A percentile compares a stretch with the other conserved stretches of the same genome.
phyloP scores from a whole-genome alignment of 352 stramenopile genomes.

The Phytophthora megakarya region DNA sequence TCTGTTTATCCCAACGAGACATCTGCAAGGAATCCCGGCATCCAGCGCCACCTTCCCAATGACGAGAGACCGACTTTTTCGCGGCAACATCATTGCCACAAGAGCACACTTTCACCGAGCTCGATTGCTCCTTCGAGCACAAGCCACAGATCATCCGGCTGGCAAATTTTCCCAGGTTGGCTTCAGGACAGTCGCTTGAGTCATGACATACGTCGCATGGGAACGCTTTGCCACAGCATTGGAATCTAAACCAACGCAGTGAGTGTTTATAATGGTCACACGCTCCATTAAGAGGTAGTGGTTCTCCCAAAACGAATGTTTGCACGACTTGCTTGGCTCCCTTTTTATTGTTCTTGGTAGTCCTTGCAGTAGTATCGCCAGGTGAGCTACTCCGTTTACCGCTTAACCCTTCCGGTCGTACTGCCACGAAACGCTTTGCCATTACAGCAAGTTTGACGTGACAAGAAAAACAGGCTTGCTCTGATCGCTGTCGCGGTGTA shows the following conservation, averaged over 20 bases:
- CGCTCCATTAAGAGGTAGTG: constrained; percentile 66
- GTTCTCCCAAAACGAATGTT: constrained; percentile 68
- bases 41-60: constrained; percentile 82
- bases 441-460: constrained; percentile 80
- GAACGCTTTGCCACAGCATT: constrained; percentile 84
- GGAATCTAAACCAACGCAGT: constrained; percentile 83
- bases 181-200: constrained; percentile 65
- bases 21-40: constrained; percentile 70
- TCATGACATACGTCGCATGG: constrained; percentile 86
- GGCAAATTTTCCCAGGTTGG: constrained; percentile 77
- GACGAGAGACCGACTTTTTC: constrained; percentile 47
- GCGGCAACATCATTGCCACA: constrained; percentile 74
- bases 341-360: constrained; percentile 45
- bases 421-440: constrained; percentile 60
- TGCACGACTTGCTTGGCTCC: constrained; percentile 43
- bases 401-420: constrained; percentile 22
- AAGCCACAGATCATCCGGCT: constrained; percentile 85
- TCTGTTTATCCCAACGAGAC: constrained; percentile 71
- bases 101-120: constrained; percentile 69
- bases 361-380: constrained; percentile 15
- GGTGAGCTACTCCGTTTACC: constrained; percentile 22
- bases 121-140: constrained; percentile 85
- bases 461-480: constrained; percentile 75
- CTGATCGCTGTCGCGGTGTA: constrained; percentile 52
- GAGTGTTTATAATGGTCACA: constrained; percentile 87